Conservation (phyloP, 2,329 filamentous ascomycete genomes). For the Paraphoma chrysanthemicola region DNA sequence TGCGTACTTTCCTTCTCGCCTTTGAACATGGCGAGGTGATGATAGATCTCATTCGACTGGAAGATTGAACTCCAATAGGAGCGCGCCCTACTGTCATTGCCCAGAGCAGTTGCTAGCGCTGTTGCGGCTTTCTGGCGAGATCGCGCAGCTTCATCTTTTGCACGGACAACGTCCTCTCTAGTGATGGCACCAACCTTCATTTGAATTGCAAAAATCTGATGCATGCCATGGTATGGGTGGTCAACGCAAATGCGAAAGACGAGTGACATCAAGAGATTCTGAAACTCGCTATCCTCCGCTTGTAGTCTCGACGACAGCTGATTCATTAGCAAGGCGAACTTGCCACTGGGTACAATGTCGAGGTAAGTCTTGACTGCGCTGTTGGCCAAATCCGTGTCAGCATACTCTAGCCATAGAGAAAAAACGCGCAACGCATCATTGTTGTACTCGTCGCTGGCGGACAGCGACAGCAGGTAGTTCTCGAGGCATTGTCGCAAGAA, state of each 20-base stretch:
- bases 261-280: slow-evolving; percentile 74
- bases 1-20: slow-evolving; percentile 69
- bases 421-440: slow-evolving; percentile 91
- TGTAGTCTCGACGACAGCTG: slow-evolving; percentile 93
- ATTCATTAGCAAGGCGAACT: slow-evolving; percentile 93
- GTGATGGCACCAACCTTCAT: slow-evolving; percentile 64
- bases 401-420: slow-evolving; percentile 90
- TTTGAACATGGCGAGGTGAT: slow-evolving; percentile 69
- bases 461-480: slow-evolving; percentile 87
- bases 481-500: slow-evolving; percentile 90
- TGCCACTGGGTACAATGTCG: slow-evolving; percentile 79
- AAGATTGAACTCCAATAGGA: slow-evolving; percentile 75
- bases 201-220: slow-evolving; percentile 82
- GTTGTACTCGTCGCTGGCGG: slow-evolving; percentile 85
- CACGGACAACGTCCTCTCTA: slow-evolving; percentile 54
- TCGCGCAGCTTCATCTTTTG: slow-evolving; percentile 76
- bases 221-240: slow-evolving; percentile 96
- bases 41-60: slow-evolving; percentile 72
- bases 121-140: slow-evolving; percentile 78
- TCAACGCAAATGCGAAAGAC: slow-evolving; percentile 86
- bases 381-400: slow-evolving; percentile 78
- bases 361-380: slow-evolving; percentile 75
- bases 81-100: slow-evolving; percentile 58
- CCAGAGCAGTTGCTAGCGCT: slow-evolving; percentile 68
- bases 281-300: slow-evolving; percentile 73